Conservation (phyloP, 208 protist species). For the Leishmania aethiopica region DNA sequence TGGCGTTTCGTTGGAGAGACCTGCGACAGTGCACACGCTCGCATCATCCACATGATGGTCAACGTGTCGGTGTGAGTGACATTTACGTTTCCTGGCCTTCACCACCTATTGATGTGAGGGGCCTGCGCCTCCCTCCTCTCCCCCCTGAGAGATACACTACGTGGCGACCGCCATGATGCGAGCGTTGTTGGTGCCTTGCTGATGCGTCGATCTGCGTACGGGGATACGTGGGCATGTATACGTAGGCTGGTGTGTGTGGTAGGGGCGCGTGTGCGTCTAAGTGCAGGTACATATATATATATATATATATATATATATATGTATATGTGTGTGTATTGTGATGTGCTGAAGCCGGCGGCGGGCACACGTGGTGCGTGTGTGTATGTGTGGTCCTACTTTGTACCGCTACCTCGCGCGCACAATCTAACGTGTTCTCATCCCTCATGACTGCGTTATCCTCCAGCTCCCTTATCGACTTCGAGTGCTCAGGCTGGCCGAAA, state of each 20-base stretch:
- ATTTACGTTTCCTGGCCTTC: neutral
- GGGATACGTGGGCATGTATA: no score
- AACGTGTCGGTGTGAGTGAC: neutral
- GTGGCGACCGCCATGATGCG: neutral
- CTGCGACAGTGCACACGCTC: neutral
- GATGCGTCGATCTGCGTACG: no score
- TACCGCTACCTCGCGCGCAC: neutral
- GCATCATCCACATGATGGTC: neutral
- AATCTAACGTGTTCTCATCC: neutral
- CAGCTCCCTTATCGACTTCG: neutral
- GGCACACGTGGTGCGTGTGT: neutral
- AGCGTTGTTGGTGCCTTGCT: no score
- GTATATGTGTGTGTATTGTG: no score
- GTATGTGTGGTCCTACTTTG: no score
- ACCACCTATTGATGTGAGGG: neutral
- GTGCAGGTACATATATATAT: conserved; percentile 3
- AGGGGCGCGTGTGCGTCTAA: neutral
- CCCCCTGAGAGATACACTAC: neutral
- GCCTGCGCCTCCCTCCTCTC: neutral
- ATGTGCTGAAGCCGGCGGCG: neutral
- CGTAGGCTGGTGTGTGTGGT: neutral
- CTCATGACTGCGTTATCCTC: neutral
- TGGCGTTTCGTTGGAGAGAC: neutral
- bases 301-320: neutral
- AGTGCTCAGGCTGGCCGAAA: neutral